Percentiles rank a stretch among this genome's conserved stretches.
phyloP scores from a whole-genome alignment of 164 flowering plant species.

The Chloranthus sessilifolius region DNA sequence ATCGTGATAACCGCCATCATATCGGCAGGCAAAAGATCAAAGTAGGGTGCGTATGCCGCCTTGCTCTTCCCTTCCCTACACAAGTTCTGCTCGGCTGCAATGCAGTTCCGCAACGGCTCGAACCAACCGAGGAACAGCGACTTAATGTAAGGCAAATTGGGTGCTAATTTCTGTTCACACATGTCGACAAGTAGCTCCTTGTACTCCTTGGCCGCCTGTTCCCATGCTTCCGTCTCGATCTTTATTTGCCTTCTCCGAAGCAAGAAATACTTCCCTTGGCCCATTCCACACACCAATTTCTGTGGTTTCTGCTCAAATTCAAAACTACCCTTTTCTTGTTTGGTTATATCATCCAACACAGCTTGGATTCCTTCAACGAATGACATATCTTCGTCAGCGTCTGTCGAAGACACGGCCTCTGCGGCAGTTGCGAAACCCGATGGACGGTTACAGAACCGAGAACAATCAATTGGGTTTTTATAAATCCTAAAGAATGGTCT shows the following conservation, averaged over 20 bases:
- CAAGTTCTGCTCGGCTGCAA: slow-evolving; percentile 57
- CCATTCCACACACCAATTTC: slow-evolving; percentile 25
- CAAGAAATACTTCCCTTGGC: slow-evolving; percentile 24
- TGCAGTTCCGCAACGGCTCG: slow-evolving; percentile 68
- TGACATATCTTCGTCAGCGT: slow-evolving; percentile 51
- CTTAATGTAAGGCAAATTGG: slow-evolving; percentile 94
- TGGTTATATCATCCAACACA: slow-evolving; percentile 32
- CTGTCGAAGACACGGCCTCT: slow-evolving; percentile 46
- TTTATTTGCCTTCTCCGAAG: slow-evolving; percentile 70
- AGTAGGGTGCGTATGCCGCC: slow-evolving; percentile 40
- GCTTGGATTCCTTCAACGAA: slow-evolving; percentile 41
- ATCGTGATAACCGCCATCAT: slow-evolving; percentile 94
- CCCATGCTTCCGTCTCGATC: slow-evolving; percentile 96
- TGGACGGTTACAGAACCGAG: slow-evolving; percentile 16
- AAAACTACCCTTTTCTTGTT: slow-evolving; percentile 22
- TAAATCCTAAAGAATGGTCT: slow-evolving; percentile 17
- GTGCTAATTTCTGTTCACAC: slow-evolving; percentile 88
- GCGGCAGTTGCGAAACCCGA: slow-evolving; percentile 59
- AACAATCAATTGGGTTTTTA: slow-evolving; percentile 15
- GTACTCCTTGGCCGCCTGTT: slow-evolving; percentile 75
- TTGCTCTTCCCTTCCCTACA: slow-evolving; percentile 39
- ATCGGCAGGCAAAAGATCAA: slow-evolving; percentile 75
- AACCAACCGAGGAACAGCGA: slow-evolving; percentile 95
- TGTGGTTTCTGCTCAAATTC: slow-evolving; percentile 6
- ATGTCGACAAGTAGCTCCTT: slow-evolving; percentile 74